A percentile compares a stretch with the other conserved stretches of the same genome.
phyloP scores from a whole-genome alignment of 2,329 filamentous ascomycete species.

The Leptographium galeiforme region DNA sequence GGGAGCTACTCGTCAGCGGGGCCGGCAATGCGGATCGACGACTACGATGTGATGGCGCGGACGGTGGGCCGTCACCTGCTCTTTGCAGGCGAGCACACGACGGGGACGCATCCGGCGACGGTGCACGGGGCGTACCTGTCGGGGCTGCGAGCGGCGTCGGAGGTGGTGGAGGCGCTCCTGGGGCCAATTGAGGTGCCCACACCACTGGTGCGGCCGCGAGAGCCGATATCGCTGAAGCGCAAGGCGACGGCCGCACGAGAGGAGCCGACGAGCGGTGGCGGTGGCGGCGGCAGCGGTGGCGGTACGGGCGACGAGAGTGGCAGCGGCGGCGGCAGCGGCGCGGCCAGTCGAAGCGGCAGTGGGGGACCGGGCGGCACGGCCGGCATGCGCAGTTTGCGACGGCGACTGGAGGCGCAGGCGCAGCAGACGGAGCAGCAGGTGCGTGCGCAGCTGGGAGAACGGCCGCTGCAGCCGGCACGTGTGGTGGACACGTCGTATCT shows the following conservation, averaged over 20 bases:
- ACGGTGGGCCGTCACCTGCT: slow-evolving; percentile 67
- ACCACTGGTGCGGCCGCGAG: slow-evolving; percentile 59
- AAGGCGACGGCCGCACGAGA: slow-evolving; percentile 23
- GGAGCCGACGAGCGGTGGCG: not conserved
- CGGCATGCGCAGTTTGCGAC: slow-evolving; percentile 23
- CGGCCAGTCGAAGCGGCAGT: slow-evolving; percentile 16
- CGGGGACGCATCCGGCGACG: slow-evolving; percentile 87
- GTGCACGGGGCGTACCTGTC: slow-evolving; percentile 95
- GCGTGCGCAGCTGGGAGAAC: slow-evolving; percentile 51
- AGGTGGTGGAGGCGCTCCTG: slow-evolving; percentile 67
- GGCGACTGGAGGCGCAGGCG: slow-evolving; percentile 44
- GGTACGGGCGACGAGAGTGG: slow-evolving; percentile 3
- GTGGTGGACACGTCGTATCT: slow-evolving; percentile 75
- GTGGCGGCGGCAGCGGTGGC: not conserved
- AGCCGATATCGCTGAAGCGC: slow-evolving; percentile 38
- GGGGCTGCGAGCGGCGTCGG: slow-evolving; percentile 75
- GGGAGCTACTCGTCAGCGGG: slow-evolving; percentile 94
- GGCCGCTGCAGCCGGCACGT: slow-evolving; percentile 59
- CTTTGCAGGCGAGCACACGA: slow-evolving; percentile 95
- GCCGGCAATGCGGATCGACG: slow-evolving; percentile 64
- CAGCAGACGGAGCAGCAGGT: slow-evolving; percentile 38
- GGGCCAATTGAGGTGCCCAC: slow-evolving; percentile 67
- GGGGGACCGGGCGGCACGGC: slow-evolving; percentile 21
- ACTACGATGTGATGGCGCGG: slow-evolving; percentile 85
- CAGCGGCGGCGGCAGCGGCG: not conserved